Evolutionary conservation across 768 basidiomycete genomes (phyloP).

Genomic region (Lentinula edodes): DNA sequence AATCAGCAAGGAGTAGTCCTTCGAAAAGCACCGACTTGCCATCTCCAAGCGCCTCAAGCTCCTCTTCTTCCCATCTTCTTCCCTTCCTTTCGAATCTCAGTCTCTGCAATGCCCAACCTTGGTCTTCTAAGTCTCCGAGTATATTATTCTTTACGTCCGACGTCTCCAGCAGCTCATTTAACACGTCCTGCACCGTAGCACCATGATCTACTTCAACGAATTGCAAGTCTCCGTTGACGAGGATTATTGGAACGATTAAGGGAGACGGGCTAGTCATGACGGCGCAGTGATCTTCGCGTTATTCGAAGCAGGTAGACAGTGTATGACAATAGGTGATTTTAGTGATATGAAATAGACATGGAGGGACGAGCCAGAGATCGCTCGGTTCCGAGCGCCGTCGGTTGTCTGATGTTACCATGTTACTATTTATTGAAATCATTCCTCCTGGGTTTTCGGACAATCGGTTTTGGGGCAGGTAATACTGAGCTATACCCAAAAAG

Average conservation of each 20-base stretch:
- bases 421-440: too few relatives aligned
- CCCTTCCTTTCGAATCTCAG: slow-evolving; percentile 56
- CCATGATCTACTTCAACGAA: slow-evolving; percentile 50
- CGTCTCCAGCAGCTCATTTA: slow-evolving; percentile 48
- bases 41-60: slow-evolving; percentile 58
- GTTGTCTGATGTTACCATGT: too few relatives aligned
- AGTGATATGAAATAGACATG: too few relatives aligned
- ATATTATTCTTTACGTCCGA: slow-evolving; percentile 39
- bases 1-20: neutral
- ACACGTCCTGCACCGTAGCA: slow-evolving; percentile 55
- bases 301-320: too few relatives aligned
- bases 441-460: too few relatives aligned
- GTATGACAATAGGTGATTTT: too few relatives aligned
- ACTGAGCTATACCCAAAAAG: too few relatives aligned
- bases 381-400: too few relatives aligned
- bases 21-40: slow-evolving; percentile 34
- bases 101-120: slow-evolving; percentile 66
- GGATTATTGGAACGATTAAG: slow-evolving; percentile 43
- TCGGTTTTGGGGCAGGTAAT: too few relatives aligned
- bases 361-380: too few relatives aligned
- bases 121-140: slow-evolving; percentile 50
- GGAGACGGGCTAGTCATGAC: neutral
- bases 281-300: too few relatives aligned
- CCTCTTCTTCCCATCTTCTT: slow-evolving; percentile 65
- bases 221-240: slow-evolving; percentile 54